Conservation (phyloP, 805 yeast genomes). For the Zygosaccharomyces bisporus region DNA sequence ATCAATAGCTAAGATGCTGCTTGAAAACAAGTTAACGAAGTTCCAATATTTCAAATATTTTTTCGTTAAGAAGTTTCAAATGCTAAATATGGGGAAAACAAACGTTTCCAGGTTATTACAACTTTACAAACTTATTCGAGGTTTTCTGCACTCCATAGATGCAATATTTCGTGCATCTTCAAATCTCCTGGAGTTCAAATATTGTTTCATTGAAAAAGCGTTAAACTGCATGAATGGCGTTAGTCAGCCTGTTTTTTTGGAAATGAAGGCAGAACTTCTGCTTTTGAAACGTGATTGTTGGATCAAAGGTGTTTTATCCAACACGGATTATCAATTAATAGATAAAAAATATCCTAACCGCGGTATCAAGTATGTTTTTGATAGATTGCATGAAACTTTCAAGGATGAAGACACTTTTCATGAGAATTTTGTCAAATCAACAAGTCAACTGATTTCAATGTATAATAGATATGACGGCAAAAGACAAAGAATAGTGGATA, state of each 20-base stretch:
- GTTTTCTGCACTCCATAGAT: conserved; percentile 18
- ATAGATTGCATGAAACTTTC: conserved; percentile 16
- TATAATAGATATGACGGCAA: conserved; percentile 21
- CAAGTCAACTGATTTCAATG: conserved; percentile 39
- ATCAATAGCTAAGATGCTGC: conserved; percentile 16
- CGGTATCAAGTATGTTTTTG: conserved; percentile 13
- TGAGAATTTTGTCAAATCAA: conserved; percentile 46
- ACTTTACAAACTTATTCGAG: conserved; percentile 16
- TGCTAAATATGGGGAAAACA: conserved; percentile 16
- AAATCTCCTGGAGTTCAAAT: conserved; percentile 25
- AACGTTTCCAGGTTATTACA: conserved; percentile 12
- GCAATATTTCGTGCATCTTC: conserved; percentile 13
- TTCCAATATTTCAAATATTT: conserved; percentile 24
- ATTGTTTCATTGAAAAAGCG: conserved; percentile 18
- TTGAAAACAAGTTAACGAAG: conserved; percentile 18
- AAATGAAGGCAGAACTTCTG: conserved; percentile 42
- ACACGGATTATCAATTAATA: conserved; percentile 16
- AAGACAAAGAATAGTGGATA: conserved; percentile 64
- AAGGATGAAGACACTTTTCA: conserved; percentile 23
- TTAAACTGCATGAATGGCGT: conserved; percentile 12
- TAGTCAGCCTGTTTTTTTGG: conserved; percentile 13
- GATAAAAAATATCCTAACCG: conserved; percentile 13
- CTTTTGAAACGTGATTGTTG: conserved; percentile 40
- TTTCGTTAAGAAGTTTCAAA: conserved; percentile 23
- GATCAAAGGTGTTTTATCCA: conserved; percentile 27